Conservation (phyloP, 805 yeast genomes). For the Wickerhamiella occidentalis region DNA sequence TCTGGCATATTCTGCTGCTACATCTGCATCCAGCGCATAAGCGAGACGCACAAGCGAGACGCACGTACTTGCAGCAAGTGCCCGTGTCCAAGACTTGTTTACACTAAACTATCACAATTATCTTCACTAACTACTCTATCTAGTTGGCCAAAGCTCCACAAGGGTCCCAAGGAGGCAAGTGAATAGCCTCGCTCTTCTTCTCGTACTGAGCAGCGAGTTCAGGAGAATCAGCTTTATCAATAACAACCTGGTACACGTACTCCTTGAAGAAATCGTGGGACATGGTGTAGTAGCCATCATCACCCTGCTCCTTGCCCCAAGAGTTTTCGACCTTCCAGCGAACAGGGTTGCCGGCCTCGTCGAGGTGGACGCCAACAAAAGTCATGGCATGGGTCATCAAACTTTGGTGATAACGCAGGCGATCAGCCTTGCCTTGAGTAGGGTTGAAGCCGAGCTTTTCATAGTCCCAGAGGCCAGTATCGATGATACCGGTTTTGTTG, state of each 20-base stretch:
- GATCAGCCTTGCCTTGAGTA: conserved; percentile 48
- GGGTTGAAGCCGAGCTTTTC: conserved; percentile 36
- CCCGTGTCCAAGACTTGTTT: no score
- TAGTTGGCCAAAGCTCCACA: conserved; percentile 57
- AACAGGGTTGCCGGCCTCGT: conserved; percentile 44
- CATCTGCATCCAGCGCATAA: no score
- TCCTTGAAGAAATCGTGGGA: conserved; percentile 63
- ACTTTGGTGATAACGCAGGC: conserved; percentile 59
- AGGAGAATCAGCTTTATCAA: conserved; percentile 40
- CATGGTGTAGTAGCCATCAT: conserved; percentile 59
- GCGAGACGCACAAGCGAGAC: no score
- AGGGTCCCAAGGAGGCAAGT: conserved; percentile 68
- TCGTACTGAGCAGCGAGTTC: conserved; percentile 32
- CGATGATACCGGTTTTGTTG: conserved; percentile 56
- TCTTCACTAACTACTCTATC: no score
- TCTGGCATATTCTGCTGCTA: no score
- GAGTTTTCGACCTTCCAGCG: conserved; percentile 69
- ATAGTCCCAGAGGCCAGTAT: conserved; percentile 56
- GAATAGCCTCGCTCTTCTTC: conserved; percentile 35
- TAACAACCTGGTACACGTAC: conserved; percentile 61
- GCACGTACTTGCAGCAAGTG: no score
- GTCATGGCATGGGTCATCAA: conserved; percentile 88
- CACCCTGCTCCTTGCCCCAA: conserved; percentile 61
- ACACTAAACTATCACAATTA: no score
- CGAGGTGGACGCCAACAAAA: conserved; percentile 68